phyloP scores from a whole-genome alignment of 1,139 yeast species.

The Kodamaea suecica region DNA sequence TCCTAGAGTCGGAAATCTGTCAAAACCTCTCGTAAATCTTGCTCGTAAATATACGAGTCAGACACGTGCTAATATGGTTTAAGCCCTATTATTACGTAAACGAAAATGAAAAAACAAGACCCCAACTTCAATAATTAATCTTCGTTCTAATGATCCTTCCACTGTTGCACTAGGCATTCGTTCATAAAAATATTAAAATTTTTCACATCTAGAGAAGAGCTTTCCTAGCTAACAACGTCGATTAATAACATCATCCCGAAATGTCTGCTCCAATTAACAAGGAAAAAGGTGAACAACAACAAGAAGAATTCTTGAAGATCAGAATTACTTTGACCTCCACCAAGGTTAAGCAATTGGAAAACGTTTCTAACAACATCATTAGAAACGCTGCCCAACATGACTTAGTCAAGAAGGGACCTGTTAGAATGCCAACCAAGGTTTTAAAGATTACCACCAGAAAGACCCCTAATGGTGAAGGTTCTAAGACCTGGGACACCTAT shows the following conservation, averaged over 20 bases:
- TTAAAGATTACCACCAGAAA: constrained; percentile 99
- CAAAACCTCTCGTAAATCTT: too few relatives aligned
- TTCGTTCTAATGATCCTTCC: too few relatives aligned
- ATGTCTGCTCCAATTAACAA: constrained; percentile 81
- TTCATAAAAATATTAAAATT: constrained; percentile 5
- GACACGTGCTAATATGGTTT: neutral
- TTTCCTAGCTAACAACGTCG: constrained; percentile 36
- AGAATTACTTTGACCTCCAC: constrained; percentile 99
- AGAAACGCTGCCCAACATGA: constrained; percentile 80
- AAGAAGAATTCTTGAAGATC: constrained; percentile 87
- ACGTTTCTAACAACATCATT: constrained; percentile 83
- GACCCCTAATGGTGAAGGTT: constrained; percentile 99
- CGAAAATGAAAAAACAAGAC: too few relatives aligned
- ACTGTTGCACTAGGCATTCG: too few relatives aligned
- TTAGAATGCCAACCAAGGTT: constrained; percentile 99
- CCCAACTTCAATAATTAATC: too few relatives aligned
- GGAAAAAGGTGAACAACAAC: constrained; percentile 73
- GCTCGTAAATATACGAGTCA: constrained; percentile 1
- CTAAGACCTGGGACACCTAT: constrained; percentile 99
- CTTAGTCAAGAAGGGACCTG: constrained; percentile 95
- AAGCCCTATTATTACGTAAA: too few relatives aligned
- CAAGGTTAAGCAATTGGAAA: constrained; percentile 98
- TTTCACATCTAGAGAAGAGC: constrained; percentile 6
- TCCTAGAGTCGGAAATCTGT: too few relatives aligned
- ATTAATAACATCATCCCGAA: constrained; percentile 34